Conservation (phyloP, 202 grass and related monocot species). For the Schoenoplectus tabernaemontani region DNA sequence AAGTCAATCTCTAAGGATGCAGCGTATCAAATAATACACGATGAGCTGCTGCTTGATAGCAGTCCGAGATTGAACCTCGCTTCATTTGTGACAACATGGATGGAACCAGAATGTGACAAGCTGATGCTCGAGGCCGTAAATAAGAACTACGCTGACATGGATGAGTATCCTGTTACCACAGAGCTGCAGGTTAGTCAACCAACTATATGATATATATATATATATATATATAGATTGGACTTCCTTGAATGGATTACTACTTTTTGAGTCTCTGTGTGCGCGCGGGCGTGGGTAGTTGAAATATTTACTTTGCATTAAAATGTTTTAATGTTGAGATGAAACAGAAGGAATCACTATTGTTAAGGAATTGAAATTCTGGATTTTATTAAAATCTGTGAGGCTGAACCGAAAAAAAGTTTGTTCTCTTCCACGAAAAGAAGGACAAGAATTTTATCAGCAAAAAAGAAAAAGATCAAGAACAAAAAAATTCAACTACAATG, state of each 20-base stretch:
- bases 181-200: constrained; percentile 46
- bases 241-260: too few relatives aligned
- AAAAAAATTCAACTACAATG: background rate
- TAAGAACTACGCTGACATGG: constrained; percentile 95
- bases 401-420: background rate
- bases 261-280: too few relatives aligned
- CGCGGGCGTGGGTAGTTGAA: too few relatives aligned
- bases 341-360: background rate
- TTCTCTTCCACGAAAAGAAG: background rate
- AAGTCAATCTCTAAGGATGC: constrained; percentile 72
- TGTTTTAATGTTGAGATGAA: background rate
- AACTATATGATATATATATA: too few relatives aligned
- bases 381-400: background rate
- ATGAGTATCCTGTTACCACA: constrained; percentile 94
- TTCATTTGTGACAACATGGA: constrained; percentile 90
- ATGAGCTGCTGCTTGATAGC: constrained; percentile 79
- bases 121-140: constrained; percentile 66
- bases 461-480: background rate
- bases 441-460: too few relatives aligned
- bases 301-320: background rate
- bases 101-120: constrained; percentile 85
- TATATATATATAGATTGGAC: too few relatives aligned
- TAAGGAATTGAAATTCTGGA: background rate
- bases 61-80: constrained; percentile 88
- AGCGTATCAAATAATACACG: constrained; percentile 93